Evolutionary conservation across 2,329 filamentous ascomycete species (phyloP), one percentile per base, ranked within the genome.

Genomic region (Sclerotinia glacialis): DNA sequence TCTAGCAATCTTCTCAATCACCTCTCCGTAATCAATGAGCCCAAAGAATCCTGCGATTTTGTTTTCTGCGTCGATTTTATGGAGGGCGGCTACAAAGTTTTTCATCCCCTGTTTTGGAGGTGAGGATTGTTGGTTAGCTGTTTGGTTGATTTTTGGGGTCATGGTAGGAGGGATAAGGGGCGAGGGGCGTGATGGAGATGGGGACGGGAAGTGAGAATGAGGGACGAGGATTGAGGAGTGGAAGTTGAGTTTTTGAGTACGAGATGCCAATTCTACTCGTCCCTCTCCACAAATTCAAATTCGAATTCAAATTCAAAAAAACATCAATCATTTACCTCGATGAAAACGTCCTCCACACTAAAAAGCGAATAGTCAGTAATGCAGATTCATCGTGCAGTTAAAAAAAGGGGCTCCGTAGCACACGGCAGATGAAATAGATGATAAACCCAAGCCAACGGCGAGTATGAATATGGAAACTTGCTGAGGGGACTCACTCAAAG

Each of bases 311-410:
- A n/a, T n/a, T n/a, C n/a, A 37, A 37, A 18, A 21, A 9, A 31
- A 11, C 50, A 5, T 28, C 50, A 53, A 44, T 8, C 3, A 60
- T 44, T 3, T 3, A 60, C 58, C 9, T 44, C 26, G 0, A 68
- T 1, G 34, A 71, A 69, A 4, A 11, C 16, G 0, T 67, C 50
- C 11, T 65, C 42, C 1, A 62, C 47, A n/a, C 37, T 40, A 40
- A 5, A 40, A 40, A 40, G 12, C 37, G 37, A 16, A 40, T 12
- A 40, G 37, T 40, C 37, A 40, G 37, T 16, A 40, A 40, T 16
- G 37, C 4, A 40, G 3, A 16, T 40, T 16, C 37, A 5, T 40
- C 37, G 37, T 40, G 37, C 37, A 9, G 4, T 40, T 16, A 40
- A 14, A 16, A 14, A 6, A 40, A 40, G 37, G 14, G 0, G 12